A percentile compares a stretch with the other conserved stretches of the same genome.
These are phyloP conservation scores for Yamadazyma dendronema DNA, from an alignment of 1,139 yeast species.

Conservation along the genomic window DNA sequence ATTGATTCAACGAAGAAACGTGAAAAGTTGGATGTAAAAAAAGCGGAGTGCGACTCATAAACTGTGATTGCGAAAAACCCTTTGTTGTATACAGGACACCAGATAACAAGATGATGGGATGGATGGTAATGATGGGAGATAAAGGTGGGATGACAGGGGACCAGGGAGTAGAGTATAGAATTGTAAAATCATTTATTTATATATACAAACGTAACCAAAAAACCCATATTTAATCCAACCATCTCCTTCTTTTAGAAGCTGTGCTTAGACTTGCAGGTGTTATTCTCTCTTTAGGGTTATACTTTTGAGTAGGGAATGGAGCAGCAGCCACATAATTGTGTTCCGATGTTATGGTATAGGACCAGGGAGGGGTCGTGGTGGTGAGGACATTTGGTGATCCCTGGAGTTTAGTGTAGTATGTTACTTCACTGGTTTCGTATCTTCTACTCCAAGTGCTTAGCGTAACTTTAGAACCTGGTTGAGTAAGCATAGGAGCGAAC, in stretches of 20 bases:
- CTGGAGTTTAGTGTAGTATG: slow-evolving; percentile 34
- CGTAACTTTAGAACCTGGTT: slow-evolving; percentile 72
- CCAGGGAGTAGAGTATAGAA: background rate
- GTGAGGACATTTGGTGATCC: slow-evolving; percentile 49
- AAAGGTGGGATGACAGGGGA: background rate
- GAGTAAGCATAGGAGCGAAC: slow-evolving; percentile 85
- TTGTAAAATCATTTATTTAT: no score
- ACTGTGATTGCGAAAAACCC: background rate
- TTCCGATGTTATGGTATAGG: slow-evolving; percentile 62
- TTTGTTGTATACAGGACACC: background rate
- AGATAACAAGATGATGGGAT: no score
- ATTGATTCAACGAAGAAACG: background rate
- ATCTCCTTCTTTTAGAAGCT: slow-evolving; percentile 39
- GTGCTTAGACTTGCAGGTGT: slow-evolving; percentile 37
- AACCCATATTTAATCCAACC: slow-evolving; percentile 26
- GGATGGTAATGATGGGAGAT: background rate
- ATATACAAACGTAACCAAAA: background rate
- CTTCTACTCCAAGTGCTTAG: slow-evolving; percentile 61
- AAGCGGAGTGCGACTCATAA: slow-evolving; percentile 17
- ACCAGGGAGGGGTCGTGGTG: slow-evolving; percentile 82
- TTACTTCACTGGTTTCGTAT: slow-evolving; percentile 66
- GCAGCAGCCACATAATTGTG: slow-evolving; percentile 69
- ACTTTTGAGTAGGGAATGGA: slow-evolving; percentile 56
- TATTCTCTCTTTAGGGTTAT: slow-evolving; percentile 41
- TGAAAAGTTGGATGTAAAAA: slow-evolving; percentile 1